Evolutionary conservation across 371 early-diverging fungal species (phyloP).

Genomic region (Rhizopus arrhizus): DNA sequence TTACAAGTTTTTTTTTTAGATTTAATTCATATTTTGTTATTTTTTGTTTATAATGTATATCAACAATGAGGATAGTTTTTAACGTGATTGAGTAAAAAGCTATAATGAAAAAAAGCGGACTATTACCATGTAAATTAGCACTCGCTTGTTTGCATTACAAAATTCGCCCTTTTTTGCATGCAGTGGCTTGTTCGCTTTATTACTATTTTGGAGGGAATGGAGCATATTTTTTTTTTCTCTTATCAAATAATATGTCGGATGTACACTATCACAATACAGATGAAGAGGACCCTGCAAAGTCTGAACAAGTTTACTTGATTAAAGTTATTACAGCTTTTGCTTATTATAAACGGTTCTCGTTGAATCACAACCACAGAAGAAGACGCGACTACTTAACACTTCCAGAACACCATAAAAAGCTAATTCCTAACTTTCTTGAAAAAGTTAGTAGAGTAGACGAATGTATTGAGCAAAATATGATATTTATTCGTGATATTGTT

Average conservation of each 20-base stretch:
- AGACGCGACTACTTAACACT: constrained; percentile 68
- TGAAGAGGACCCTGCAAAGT: constrained; percentile 22
- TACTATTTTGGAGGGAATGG: background rate
- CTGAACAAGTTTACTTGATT: constrained; percentile 50
- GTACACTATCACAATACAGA: background rate
- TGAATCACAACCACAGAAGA: constrained; percentile 71
- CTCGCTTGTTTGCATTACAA: too few species aligned
- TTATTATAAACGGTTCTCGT: constrained; percentile 69
- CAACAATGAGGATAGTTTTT: too few species aligned
- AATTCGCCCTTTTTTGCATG: too few species aligned
- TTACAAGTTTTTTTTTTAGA: too few species aligned
- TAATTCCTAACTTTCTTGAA: constrained; percentile 55
- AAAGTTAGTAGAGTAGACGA: constrained; percentile 58
- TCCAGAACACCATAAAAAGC: constrained; percentile 65
- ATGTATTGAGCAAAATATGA: constrained; percentile 47
- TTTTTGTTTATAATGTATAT: too few species aligned
- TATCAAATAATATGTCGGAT: background rate
- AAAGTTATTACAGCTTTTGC: constrained; percentile 74
- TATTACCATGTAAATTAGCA: too few species aligned
- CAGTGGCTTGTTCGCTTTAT: too few species aligned
- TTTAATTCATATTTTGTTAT: too few species aligned
- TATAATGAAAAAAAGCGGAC: too few species aligned
- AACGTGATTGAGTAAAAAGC: too few species aligned
- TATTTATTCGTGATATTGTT: constrained; percentile 50
- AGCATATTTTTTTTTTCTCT: background rate